Base-by-base conservation (phyloP, 192 early-diverging fungal genomes). In the Pilaira anomala region DNA sequence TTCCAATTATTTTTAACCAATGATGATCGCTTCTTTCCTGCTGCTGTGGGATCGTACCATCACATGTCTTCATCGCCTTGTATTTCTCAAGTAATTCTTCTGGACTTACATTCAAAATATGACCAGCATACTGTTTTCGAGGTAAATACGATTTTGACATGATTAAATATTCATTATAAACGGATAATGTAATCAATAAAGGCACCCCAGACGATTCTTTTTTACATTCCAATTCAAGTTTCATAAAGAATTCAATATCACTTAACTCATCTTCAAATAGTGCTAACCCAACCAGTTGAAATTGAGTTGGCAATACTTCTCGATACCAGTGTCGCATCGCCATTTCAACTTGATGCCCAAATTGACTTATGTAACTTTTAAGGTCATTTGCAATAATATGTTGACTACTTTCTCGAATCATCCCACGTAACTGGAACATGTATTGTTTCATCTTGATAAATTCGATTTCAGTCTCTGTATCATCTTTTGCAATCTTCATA, bases 321-420 rank as follows among this genome's bases (percentile, higher is more conserved):
- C 52, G 14, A 28, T 64, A 64, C 63, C 63, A 64, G 44, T 64
- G 51, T 2, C 63, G 40, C 25, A 54, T 44, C 9, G 53, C 29
- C 53, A 55, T 55, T n/a, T 55, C 53, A 19, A 55, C 12, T 8
- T 55, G 28, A 30, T 55, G 53, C 9, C 53, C 18, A n/a, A 55
- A 19, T 3, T 55, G 28, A 55, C 28, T 9, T 11, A 55, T n/a
- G 19, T 36, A 55, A 1, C 19, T 19, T 0, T 26, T 14, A 9
- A 55, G 16, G 11, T 26, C 30, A 6, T 36, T 8, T 0, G 53
- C 28, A 1, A n/a, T 30, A 18, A 30, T 29, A 8, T 29, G 4
- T 18, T 16, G 0, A 11, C 28, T 28, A 8, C 28, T 28, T 14
- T 28, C 28, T 22, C 19, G 29, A 29, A 36, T 30, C 9, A 14